These are phyloP conservation scores for Musa beccarii DNA, from an alignment of 176 grass and related monocot genomes.

Conservation along the genomic window DNA sequence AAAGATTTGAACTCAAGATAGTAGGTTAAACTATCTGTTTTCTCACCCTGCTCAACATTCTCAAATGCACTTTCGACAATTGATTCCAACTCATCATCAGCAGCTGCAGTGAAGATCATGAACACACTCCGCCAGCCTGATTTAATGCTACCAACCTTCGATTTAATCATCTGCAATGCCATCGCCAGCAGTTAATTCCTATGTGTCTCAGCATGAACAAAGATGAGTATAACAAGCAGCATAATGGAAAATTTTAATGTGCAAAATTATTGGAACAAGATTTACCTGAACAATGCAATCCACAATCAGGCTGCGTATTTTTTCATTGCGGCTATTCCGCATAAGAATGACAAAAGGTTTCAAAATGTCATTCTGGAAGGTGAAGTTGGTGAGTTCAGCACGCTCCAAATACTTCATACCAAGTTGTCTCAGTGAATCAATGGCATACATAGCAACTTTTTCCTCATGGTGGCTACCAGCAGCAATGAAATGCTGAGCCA, in stretches of 20 bases:
- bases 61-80: conserved; percentile 99
- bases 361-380: conserved; percentile 93
- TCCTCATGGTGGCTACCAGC: conserved; percentile 91
- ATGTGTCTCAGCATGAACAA: neutral
- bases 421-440: conserved; percentile 93
- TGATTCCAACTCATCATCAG: conserved; percentile 80
- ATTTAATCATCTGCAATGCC: conserved; percentile 80
- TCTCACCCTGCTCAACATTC: conserved; percentile 84
- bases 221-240: neutral
- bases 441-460: conserved; percentile 93
- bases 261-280: neutral
- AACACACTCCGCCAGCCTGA: conserved; percentile 97
- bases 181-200: conserved; percentile 5
- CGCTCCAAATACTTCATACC: conserved; percentile 99
- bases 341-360: conserved; percentile 99
- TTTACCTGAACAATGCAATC: conserved; percentile 95
- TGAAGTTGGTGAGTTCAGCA: conserved; percentile 93
- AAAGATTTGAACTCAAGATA: neutral
- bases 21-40: neutral
- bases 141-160: conserved; percentile 99
- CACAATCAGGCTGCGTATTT: conserved; percentile 87
- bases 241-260: neutral
- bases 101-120: conserved; percentile 98
- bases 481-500: conserved; percentile 77
- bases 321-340: conserved; percentile 72